A percentile compares a stretch with the other conserved stretches of the same genome.
These are phyloP conservation scores for Naganishia sp. DNA, from an alignment of 1,284 basidiomycete species.

Conservation along the genomic window DNA sequence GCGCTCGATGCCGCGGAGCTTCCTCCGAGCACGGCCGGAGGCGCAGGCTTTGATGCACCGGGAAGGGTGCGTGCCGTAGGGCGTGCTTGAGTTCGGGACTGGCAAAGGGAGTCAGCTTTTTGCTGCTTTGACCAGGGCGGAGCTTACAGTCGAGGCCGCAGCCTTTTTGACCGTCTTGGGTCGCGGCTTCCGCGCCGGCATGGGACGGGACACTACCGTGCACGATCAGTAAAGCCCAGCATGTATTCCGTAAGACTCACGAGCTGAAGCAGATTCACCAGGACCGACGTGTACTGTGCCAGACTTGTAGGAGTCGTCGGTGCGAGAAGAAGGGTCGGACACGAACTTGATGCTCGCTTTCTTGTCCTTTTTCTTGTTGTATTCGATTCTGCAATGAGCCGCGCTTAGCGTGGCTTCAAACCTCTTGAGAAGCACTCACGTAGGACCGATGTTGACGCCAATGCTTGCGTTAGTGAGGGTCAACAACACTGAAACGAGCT, in stretches of 20 bases:
- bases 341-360: slow-evolving; percentile 80
- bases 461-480: slow-evolving; percentile 78
- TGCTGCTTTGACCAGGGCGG: not conserved
- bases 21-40: slow-evolving; percentile 44
- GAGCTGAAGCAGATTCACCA: slow-evolving; percentile 79
- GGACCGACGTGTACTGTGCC: slow-evolving; percentile 83
- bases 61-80: slow-evolving; percentile 50
- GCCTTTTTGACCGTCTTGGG: slow-evolving; percentile 48
- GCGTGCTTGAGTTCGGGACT: slow-evolving; percentile 44
- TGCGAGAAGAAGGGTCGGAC: slow-evolving; percentile 82
- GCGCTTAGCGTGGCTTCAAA: slow-evolving; percentile 17
- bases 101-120: not conserved
- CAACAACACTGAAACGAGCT: slow-evolving; percentile 79
- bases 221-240: slow-evolving; percentile 22
- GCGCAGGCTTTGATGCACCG: slow-evolving; percentile 51
- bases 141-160: slow-evolving; percentile 56
- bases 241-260: slow-evolving; percentile 36
- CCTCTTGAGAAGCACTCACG: slow-evolving; percentile 58
- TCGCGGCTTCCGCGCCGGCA: slow-evolving; percentile 77
- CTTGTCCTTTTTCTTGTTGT: slow-evolving; percentile 97
- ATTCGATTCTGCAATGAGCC: slow-evolving; percentile 65
- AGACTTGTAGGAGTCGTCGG: slow-evolving; percentile 90
- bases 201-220: slow-evolving; percentile 67
- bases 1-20: slow-evolving; percentile 42
- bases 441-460: slow-evolving; percentile 70